phyloP scores from a whole-genome alignment of 768 basidiomycete species.

The Tephrocybe sp. region DNA sequence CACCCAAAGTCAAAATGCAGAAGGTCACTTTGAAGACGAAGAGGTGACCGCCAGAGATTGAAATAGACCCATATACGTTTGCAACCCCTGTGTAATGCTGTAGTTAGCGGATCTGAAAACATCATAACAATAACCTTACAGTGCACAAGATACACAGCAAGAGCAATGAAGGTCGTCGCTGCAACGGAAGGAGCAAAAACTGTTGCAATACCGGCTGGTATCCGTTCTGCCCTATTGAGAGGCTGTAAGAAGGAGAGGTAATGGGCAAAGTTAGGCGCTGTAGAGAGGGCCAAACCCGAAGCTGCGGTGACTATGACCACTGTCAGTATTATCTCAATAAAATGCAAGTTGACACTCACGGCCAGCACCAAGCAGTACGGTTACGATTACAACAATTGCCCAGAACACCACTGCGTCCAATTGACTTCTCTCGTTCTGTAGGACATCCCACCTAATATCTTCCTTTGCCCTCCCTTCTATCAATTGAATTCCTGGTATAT shows the following conservation, averaged over 20 bases:
- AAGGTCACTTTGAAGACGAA: conserved; percentile 66
- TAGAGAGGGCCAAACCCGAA: conserved; percentile 62
- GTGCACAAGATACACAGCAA: conserved; percentile 52
- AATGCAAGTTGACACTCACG: conserved; percentile 44
- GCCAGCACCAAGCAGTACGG: conserved; percentile 53
- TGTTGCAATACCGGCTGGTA: conserved; percentile 66
- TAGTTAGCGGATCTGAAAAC: conserved; percentile 3
- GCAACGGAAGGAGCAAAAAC: conserved; percentile 68
- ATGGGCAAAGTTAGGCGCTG: conserved; percentile 74
- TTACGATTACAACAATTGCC: conserved; percentile 50
- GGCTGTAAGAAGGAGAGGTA: conserved; percentile 65
- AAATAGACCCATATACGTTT: conserved; percentile 55
- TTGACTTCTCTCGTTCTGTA: conserved; percentile 56
- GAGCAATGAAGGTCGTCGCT: conserved; percentile 55
- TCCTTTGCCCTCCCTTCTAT: conserved; percentile 84
- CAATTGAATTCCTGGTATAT: conserved; percentile 60
- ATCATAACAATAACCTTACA: conserved; percentile 35
- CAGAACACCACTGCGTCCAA: conserved; percentile 55
- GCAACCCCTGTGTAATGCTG: conserved; percentile 42
- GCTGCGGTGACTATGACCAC: conserved; percentile 63
- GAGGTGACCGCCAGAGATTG: conserved; percentile 61
- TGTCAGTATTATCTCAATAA: conserved; percentile 7
- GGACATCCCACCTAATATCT: conserved; percentile 78
- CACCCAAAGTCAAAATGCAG: conserved; percentile 52
- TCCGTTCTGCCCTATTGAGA: conserved; percentile 44